Conservation (phyloP, 2,329 filamentous ascomycete genomes). For the Fusarium robinianum region DNA sequence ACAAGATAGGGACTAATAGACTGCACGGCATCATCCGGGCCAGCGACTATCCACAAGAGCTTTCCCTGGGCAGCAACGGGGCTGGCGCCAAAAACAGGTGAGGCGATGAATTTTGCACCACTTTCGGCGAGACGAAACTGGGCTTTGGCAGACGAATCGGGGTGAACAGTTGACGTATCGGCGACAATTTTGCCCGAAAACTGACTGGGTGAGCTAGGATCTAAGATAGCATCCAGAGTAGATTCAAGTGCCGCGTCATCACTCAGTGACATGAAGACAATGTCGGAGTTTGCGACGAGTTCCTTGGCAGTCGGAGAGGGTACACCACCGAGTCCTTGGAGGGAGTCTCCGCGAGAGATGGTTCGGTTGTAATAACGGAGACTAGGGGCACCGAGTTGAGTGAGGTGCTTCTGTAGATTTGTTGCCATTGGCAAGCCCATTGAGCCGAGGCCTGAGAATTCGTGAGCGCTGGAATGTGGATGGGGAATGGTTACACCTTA, state of each 20-base stretch:
- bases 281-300: conserved; percentile 39
- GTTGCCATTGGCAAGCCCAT: conserved; percentile 56
- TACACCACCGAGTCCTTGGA: conserved; percentile 37
- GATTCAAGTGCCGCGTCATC: conserved; percentile 47
- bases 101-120: conserved; percentile 47
- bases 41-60: conserved; percentile 53
- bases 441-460: conserved; percentile 51
- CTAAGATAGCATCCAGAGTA: conserved; percentile 40
- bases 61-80: conserved; percentile 52
- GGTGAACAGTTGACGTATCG: conserved; percentile 57
- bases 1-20: conserved; percentile 46
- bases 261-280: conserved; percentile 49
- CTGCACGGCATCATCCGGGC: conserved; percentile 42
- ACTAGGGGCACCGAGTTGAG: conserved; percentile 17
- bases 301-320: conserved; percentile 28
- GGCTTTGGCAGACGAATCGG: conserved; percentile 44
- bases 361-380: conserved; percentile 53
- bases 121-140: conserved; percentile 35
- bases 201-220: conserved; percentile 8
- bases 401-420: conserved; percentile 52
- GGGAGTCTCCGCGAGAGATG: conserved; percentile 47
- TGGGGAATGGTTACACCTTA: too few species aligned
- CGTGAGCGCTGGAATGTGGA: too few species aligned
- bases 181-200: conserved; percentile 48
- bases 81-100: conserved; percentile 57